phyloP scores from a whole-genome alignment of 495 filamentous ascomycete species.

The Cercophora scortea region DNA sequence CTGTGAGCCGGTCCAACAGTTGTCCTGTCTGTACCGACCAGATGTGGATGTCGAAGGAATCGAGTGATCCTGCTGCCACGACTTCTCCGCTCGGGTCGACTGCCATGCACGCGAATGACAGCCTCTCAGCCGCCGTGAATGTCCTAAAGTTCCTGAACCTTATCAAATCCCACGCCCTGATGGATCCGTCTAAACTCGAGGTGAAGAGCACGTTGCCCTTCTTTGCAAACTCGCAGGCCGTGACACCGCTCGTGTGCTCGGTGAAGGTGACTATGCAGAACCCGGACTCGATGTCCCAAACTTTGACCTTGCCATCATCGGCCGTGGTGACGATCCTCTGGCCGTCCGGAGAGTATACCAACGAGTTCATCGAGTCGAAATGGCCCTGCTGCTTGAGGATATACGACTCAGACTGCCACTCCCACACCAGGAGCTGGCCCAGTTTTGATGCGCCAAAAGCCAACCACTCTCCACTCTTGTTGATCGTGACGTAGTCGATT shows the following conservation, averaged over 20 bases:
- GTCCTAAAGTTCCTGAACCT: conserved; percentile 95
- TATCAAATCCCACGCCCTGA: conserved; percentile 94
- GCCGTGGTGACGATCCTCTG: conserved; percentile 86
- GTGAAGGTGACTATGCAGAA: conserved; percentile 98
- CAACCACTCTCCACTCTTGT: conserved; percentile 91
- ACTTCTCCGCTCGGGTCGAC: conserved; percentile 97
- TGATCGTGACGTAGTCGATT: conserved; percentile 88
- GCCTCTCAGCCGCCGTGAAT: conserved; percentile 82
- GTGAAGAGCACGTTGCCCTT: conserved; percentile 93
- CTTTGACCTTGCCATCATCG: conserved; percentile 96
- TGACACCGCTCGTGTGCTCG: conserved; percentile 90
- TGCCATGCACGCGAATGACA: conserved; percentile 87
- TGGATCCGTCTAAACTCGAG: conserved; percentile 83
- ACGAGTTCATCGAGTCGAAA: conserved; percentile 89
- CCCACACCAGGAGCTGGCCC: conserved; percentile 93
- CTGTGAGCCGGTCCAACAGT: conserved; percentile 79
- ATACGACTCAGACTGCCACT: conserved; percentile 99
- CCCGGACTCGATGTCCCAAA: conserved; percentile 93
- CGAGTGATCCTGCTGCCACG: conserved; percentile 86
- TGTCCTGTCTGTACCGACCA: conserved; percentile 99
- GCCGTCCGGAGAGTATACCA: conserved; percentile 89
- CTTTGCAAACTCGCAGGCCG: conserved; percentile 91
- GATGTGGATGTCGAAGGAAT: conserved; percentile 93
- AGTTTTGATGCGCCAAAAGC: conserved; percentile 96
- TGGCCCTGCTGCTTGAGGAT: conserved; percentile 97